Evolutionary conservation across 768 basidiomycete genomes (phyloP).

Genomic region (Mycena crocata): DNA sequence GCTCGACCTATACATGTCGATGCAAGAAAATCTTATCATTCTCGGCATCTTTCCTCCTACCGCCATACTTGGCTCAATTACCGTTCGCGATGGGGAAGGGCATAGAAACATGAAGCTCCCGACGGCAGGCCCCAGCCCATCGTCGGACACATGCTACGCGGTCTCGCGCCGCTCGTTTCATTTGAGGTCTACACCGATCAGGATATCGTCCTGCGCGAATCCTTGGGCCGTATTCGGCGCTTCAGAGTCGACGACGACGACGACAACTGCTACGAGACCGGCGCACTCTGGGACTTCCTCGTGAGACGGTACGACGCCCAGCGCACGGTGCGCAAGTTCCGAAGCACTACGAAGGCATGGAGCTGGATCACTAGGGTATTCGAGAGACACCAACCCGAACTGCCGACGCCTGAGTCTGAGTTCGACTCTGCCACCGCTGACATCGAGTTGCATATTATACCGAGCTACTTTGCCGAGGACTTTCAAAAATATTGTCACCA

Average conservation of each 20-base stretch:
- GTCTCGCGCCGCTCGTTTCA: too few species aligned
- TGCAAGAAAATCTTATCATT: too few species aligned
- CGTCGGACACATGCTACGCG: too few species aligned
- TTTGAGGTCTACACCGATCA: slow-evolving; percentile 14
- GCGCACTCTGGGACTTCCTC: slow-evolving; percentile 10
- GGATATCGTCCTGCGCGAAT: slow-evolving; percentile 13
- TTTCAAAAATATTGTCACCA: neutral
- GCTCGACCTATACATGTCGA: too few species aligned
- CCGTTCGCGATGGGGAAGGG: too few species aligned
- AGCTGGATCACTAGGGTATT: neutral
- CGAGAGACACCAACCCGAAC: neutral
- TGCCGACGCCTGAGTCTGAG: too few species aligned
- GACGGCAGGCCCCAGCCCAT: too few species aligned
- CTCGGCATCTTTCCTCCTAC: too few species aligned
- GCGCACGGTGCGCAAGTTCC: slow-evolving; percentile 5
- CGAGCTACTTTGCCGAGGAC: neutral
- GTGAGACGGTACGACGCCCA: neutral
- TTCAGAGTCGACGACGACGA: slow-evolving; percentile 1
- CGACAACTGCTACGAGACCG: slow-evolving; percentile 10
- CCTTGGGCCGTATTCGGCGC: neutral
- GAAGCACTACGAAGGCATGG: neutral
- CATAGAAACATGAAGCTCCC: too few species aligned
- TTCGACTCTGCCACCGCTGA: too few species aligned
- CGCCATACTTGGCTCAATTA: too few species aligned
- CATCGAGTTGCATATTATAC: slow-evolving; percentile 3